Percentiles rank a stretch among this genome's conserved stretches.
Conservation (phyloP, 768 basidiomycete genomes). For the Suillus plorans region DNA sequence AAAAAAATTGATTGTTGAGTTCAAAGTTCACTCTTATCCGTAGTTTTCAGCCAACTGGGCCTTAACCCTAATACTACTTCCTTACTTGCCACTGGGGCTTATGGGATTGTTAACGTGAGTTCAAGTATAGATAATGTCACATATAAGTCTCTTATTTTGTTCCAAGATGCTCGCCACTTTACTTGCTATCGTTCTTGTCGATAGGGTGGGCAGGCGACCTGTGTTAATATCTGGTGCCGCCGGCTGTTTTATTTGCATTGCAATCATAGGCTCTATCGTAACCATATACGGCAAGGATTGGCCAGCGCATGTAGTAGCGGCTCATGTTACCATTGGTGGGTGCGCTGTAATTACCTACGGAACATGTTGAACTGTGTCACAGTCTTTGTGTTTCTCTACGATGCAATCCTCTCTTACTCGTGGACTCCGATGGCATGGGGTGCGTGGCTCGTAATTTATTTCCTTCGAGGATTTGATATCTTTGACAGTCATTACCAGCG, state of each 20-base stretch:
- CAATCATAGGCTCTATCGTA: constrained; percentile 29
- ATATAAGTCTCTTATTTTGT: not conserved
- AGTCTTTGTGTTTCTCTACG: constrained; percentile 41
- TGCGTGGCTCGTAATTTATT: constrained; percentile 6
- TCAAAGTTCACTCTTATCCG: constrained; percentile 15
- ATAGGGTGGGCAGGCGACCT: constrained; percentile 40
- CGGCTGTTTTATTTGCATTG: constrained; percentile 31
- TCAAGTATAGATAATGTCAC: too few relatives aligned
- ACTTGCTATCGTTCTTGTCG: constrained; percentile 36
- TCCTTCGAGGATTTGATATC: constrained; percentile 8
- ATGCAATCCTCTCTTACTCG: constrained; percentile 35
- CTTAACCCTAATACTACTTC: constrained; percentile 40
- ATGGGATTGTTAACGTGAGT: constrained; percentile 34
- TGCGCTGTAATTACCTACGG: constrained; percentile 18
- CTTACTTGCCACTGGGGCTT: constrained; percentile 39
- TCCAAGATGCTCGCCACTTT: constrained; percentile 33
- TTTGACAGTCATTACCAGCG: constrained; percentile 37
- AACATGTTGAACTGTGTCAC: constrained; percentile 18
- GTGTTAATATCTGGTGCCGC: constrained; percentile 38
- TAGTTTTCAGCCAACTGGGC: constrained; percentile 42
- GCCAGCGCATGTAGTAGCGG: constrained; percentile 27
- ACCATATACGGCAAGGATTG: constrained; percentile 29
- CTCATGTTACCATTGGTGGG: constrained; percentile 28
- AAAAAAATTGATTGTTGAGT: not conserved
- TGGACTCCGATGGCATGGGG: constrained; percentile 33